Evolutionary conservation across 2,329 filamentous ascomycete species (phyloP).

Genomic region (Verticillium klebahnii): DNA sequence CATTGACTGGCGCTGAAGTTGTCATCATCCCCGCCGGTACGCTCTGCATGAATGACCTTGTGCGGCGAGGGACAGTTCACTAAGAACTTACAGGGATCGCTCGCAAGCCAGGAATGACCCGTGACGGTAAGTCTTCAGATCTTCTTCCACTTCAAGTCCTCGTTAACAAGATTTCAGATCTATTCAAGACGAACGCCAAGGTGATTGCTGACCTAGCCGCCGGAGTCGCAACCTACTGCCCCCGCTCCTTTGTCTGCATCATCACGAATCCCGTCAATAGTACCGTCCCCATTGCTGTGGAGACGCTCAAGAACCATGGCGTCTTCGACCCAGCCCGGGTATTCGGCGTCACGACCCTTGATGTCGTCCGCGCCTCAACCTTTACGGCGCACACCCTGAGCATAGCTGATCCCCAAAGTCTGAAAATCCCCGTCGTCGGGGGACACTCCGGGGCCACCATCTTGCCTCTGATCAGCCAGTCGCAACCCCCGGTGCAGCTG

Average conservation of each 20-base stretch:
- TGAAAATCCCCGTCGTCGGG: slow-evolving; percentile 70
- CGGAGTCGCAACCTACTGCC: slow-evolving; percentile 63
- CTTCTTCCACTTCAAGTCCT: no score
- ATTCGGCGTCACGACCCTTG: slow-evolving; percentile 77
- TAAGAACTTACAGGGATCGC: slow-evolving; percentile 49
- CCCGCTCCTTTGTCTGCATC: slow-evolving; percentile 70
- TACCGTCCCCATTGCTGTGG: slow-evolving; percentile 72
- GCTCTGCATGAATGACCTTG: not conserved
- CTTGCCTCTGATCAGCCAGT: slow-evolving; percentile 70
- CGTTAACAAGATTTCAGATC: not conserved
- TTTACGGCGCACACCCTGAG: slow-evolving; percentile 60
- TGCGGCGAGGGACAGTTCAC: not conserved
- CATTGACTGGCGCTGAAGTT: slow-evolving; percentile 64
- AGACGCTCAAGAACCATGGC: slow-evolving; percentile 69
- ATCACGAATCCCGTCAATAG: slow-evolving; percentile 81
- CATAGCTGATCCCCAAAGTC: slow-evolving; percentile 53
- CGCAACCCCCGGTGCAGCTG: slow-evolving; percentile 58
- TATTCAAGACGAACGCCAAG: slow-evolving; percentile 77
- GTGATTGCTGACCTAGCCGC: slow-evolving; percentile 76
- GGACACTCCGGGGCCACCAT: slow-evolving; percentile 77
- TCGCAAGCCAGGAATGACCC: slow-evolving; percentile 77
- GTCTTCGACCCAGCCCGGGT: slow-evolving; percentile 77
- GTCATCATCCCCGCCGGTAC: slow-evolving; percentile 66
- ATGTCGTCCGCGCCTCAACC: slow-evolving; percentile 71
- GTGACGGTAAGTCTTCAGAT: slow-evolving; percentile 38